Percentiles rank a stretch among this genome's conserved stretches.
Evolutionary conservation across 768 basidiomycete species (phyloP).

Genomic region (Chalciporus pseudorubinellus): DNA sequence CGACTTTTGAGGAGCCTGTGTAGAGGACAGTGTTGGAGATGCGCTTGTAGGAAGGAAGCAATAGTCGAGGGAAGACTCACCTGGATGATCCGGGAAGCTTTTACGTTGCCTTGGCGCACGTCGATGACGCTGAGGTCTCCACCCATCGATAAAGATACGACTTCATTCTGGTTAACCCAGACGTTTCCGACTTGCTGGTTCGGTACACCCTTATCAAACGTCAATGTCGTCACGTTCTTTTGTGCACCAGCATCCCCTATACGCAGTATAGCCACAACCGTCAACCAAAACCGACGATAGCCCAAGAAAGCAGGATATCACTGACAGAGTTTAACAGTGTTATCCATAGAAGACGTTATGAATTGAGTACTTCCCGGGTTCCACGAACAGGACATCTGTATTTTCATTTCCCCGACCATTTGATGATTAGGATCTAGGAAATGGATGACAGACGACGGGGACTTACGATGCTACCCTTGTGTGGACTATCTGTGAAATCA

Average conservation of each 20-base stretch:
- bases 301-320: neutral
- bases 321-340: conserved; percentile 82
- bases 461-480: conserved; percentile 76
- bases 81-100: conserved; percentile 57
- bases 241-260: conserved; percentile 79
- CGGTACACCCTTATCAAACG: conserved; percentile 66
- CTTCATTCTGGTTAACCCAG: conserved; percentile 69
- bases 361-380: conserved; percentile 68
- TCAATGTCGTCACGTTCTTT: conserved; percentile 68
- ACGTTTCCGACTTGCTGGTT: conserved; percentile 87
- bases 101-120: conserved; percentile 53
- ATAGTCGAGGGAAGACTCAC: conserved; percentile 39
- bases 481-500: conserved; percentile 65
- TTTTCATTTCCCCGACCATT: neutral
- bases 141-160: conserved; percentile 81
- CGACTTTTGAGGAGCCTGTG: conserved; percentile 76
- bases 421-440: neutral
- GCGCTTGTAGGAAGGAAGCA: neutral
- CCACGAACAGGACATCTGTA: conserved; percentile 80
- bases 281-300: neutral
- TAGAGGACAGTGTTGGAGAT: neutral
- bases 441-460: neutral
- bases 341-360: conserved; percentile 83
- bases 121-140: conserved; percentile 86
- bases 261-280: neutral